Evolutionary conservation across 2,329 filamentous ascomycete species (phyloP).

Genomic region (Didymella lethalis): DNA sequence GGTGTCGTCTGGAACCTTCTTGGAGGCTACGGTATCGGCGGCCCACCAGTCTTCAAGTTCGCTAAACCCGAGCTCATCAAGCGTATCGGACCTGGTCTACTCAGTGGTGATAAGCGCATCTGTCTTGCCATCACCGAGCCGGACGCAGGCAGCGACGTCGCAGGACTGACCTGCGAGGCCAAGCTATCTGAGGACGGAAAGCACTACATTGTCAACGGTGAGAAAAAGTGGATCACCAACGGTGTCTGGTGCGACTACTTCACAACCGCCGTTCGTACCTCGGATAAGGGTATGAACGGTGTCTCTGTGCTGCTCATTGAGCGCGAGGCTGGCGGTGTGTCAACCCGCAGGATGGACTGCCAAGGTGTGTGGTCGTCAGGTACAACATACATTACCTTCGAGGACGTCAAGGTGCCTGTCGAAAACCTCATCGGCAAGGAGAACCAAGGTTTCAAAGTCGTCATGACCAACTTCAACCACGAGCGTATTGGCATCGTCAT

Average conservation of each 20-base stretch:
- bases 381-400: constrained; percentile 97
- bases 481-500: constrained; percentile 99
- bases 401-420: constrained; percentile 99
- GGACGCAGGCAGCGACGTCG: constrained; percentile 90
- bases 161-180: constrained; percentile 93
- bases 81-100: constrained; percentile 85
- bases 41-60: constrained; percentile 90
- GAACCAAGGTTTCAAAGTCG: constrained; percentile 97
- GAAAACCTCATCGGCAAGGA: constrained; percentile 98
- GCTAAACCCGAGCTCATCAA: constrained; percentile 85
- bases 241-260: constrained; percentile 98
- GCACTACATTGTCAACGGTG: constrained; percentile 98
- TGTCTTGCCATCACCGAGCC: constrained; percentile 96
- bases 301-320: constrained; percentile 92
- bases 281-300: constrained; percentile 88
- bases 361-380: constrained; percentile 89
- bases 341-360: constrained; percentile 96
- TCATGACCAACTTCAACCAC: constrained; percentile 99
- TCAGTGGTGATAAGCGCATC: constrained; percentile 94
- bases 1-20: constrained; percentile 97
- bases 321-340: constrained; percentile 82
- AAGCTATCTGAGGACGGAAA: constrained; percentile 95
- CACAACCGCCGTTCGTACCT: constrained; percentile 93
- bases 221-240: constrained; percentile 99
- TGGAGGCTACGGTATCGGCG: constrained; percentile 95